These are phyloP conservation scores for Pulveroboletus ravenelii DNA, from an alignment of 768 basidiomycete species.

Conservation along the genomic window DNA sequence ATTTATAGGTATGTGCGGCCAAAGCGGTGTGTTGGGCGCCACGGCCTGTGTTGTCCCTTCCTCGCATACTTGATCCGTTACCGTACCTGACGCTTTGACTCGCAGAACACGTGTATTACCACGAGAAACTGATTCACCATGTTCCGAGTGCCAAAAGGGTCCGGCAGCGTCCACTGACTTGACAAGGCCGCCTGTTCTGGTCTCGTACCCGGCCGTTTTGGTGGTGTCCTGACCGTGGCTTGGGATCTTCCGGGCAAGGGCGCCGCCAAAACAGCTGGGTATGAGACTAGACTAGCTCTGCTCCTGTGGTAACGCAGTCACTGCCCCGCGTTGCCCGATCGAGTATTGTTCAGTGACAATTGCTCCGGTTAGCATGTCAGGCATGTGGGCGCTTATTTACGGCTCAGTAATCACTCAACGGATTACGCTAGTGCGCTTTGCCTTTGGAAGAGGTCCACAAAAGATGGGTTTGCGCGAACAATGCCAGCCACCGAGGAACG, in stretches of 20 bases:
- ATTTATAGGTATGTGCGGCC: conserved; percentile 18
- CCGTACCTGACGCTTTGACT: conserved; percentile 19
- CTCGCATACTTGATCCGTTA: background rate
- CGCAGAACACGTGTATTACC: background rate
- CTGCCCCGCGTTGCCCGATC: background rate
- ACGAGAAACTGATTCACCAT: conserved; percentile 1
- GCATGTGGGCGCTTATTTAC: conserved; percentile 7
- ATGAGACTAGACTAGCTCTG: too few relatives aligned
- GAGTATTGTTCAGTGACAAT: background rate
- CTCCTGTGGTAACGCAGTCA: background rate
- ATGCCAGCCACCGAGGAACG: conserved; percentile 2
- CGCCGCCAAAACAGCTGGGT: too few relatives aligned
- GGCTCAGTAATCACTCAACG: background rate
- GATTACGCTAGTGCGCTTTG: background rate
- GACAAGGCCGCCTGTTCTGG: too few relatives aligned
- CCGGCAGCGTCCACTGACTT: too few relatives aligned
- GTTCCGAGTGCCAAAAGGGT: background rate
- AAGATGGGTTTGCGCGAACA: conserved; percentile 16
- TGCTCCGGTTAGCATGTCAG: background rate
- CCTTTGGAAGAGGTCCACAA: conserved; percentile 2
- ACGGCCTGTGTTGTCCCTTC: background rate
- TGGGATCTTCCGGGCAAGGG: too few relatives aligned
- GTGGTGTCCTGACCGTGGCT: too few relatives aligned
- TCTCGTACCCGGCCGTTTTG: too few relatives aligned
- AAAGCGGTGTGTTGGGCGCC: background rate